phyloP scores from a whole-genome alignment of 352 stramenopile species.

The Salisapilia sapeloensis region DNA sequence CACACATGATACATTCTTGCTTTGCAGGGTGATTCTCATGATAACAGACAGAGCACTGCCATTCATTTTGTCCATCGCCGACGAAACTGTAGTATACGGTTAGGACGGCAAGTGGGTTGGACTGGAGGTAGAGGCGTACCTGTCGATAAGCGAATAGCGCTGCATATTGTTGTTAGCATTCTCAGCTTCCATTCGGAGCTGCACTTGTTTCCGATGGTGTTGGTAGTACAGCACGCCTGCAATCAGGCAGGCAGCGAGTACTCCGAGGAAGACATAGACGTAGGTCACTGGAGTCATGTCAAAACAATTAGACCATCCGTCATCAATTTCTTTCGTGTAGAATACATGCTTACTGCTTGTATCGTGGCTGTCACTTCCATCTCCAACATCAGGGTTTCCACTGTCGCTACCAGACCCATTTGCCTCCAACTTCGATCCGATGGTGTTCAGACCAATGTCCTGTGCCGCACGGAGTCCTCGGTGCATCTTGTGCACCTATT shows the following conservation, averaged over 20 bases:
- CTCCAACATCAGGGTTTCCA: no score
- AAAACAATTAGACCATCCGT: no score
- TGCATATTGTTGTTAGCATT: constrained; percentile 81
- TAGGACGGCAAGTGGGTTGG: neutral
- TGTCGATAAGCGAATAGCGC: constrained; percentile 65
- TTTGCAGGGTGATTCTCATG: constrained; percentile 75
- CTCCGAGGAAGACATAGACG: constrained; percentile 57
- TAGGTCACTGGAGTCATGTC: no score
- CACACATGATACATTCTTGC: constrained; percentile 67
- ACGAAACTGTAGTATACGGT: constrained; percentile 21
- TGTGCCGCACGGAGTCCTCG: no score
- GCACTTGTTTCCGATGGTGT: constrained; percentile 38
- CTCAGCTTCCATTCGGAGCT: constrained; percentile 36
- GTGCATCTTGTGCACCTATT: no score
- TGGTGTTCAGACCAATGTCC: no score
- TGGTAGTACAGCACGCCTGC: constrained; percentile 37
- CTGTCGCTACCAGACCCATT: no score
- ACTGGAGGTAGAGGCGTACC: constrained; percentile 3
- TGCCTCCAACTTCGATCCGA: no score
- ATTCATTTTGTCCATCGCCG: constrained; percentile 48
- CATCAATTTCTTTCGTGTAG: no score
- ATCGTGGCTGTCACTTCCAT: no score
- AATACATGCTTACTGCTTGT: no score
- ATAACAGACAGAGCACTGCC: constrained; percentile 73
- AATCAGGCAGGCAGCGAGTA: constrained; percentile 22